Base-by-base conservation (phyloP, 208 protist species). In the Zelonia costaricensis region DNA sequence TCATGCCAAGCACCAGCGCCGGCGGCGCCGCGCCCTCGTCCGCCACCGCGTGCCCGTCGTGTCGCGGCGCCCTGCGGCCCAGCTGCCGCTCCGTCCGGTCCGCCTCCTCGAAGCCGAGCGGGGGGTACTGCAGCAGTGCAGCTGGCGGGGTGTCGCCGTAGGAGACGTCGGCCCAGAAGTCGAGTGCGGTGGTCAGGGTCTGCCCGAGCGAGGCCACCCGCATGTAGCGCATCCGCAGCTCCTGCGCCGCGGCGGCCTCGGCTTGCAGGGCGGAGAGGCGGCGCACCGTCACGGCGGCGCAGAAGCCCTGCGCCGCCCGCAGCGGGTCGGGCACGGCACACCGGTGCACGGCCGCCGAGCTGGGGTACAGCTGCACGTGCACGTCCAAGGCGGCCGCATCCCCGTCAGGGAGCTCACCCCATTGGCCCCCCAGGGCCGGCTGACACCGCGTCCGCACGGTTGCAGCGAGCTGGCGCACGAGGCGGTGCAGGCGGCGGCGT, bases 361-460 rank as follows among this genome's bases (percentile, higher is more conserved):
- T 76, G 2, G 82, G 86, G 40, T 78, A 69, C 25, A 86, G 78
- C 56, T 86, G 80, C 48, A 93, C 87, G 48, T 93, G 86, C 6
- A 93, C 66, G 36, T 86, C 81, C 13, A 69, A 35, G 40, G 23
- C 12, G n/a, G n/a, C 16, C 45, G 27, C 18, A 28, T 70, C 57
- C 18, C 20, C 16, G n/a, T 20, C 25, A 4, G 53, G 16, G 12
- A 69, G 15, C 8, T 28, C 16, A 16, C 12, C n/a, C 16, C 27
- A 15, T 7, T 51, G 39, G 25, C 13, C n/a, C 4, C 64, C 43
- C 25, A 35, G 15, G 13, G 47, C 25, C 4, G 65, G 42, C 23
- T 52, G 46, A 30, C 51, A 62, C 20, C 57, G 65, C 18, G 51
- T 33, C 0, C 57, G 57, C 23, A 75, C 62, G 8, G 63, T 23